Conservation (phyloP, 495 filamentous ascomycete species). For the Penicillium nucicola region DNA sequence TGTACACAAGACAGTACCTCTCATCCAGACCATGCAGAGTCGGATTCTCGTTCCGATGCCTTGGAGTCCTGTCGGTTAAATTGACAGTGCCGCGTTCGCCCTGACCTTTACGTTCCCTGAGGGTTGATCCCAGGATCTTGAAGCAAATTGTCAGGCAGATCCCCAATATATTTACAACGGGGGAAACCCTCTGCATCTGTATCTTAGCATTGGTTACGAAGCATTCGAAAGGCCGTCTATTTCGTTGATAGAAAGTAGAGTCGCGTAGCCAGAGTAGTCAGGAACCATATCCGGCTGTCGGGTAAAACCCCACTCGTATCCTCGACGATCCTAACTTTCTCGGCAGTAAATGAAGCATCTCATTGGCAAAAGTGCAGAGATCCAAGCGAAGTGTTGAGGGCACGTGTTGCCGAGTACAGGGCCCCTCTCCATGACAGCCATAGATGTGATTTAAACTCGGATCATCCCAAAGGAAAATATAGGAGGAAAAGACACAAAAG, state of each 20-base stretch:
- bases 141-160: not conserved
- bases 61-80: slow-evolving; percentile 86
- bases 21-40: slow-evolving; percentile 96
- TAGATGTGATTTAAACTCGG: too few relatives aligned
- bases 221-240: not conserved
- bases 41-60: slow-evolving; percentile 90
- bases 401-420: slow-evolving; percentile 8
- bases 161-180: not conserved
- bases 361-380: slow-evolving; percentile 16
- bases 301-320: slow-evolving; percentile 20
- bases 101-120: not conserved
- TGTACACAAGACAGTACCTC: slow-evolving; percentile 95
- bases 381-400: not conserved
- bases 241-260: too few relatives aligned
- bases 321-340: slow-evolving; percentile 11
- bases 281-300: slow-evolving; percentile 3
- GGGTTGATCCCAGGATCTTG: not conserved
- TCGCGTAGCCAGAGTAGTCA: too few relatives aligned
- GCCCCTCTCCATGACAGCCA: not conserved
- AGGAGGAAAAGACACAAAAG: not conserved
- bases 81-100: not conserved
- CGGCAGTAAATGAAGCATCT: slow-evolving; percentile 1
- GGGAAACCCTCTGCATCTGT: slow-evolving; percentile 17
- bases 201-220: slow-evolving; percentile 19
- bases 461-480: too few relatives aligned